phyloP scores from a whole-genome alignment of 2,329 filamentous ascomycete genomes.

The Trichoderma breve region DNA sequence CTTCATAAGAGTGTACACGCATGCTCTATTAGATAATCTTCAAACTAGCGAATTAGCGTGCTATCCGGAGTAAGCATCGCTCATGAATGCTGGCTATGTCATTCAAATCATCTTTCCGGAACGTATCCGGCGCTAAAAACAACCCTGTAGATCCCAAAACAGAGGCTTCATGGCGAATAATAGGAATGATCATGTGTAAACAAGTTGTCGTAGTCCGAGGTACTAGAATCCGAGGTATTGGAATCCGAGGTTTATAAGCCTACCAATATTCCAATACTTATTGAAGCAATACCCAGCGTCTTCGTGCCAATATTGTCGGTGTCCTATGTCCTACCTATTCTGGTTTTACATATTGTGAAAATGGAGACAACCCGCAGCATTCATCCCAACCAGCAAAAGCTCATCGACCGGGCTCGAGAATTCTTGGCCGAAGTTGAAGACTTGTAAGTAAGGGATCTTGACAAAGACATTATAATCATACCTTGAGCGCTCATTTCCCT shows the following conservation, averaged over 20 bases:
- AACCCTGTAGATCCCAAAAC: not conserved
- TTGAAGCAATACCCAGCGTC: not conserved
- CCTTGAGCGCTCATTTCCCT: not conserved
- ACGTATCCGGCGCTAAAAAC: not conserved
- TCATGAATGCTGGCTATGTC: too few species aligned
- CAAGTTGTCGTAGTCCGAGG: not conserved
- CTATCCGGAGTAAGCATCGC: not conserved
- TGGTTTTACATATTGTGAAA: not conserved
- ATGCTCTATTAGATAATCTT: not conserved
- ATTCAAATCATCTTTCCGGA: not conserved
- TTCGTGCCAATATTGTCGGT: not conserved
- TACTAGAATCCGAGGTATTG: too few species aligned
- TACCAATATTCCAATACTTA: not conserved
- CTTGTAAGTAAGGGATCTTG: not conserved
- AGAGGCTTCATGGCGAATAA: not conserved
- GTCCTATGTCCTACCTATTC: too few species aligned
- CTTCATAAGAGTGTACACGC: not conserved
- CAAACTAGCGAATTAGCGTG: not conserved
- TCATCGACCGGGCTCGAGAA: not conserved
- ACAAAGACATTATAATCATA: not conserved
- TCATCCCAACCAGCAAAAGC: not conserved
- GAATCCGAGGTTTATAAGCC: not conserved
- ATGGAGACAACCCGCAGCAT: not conserved
- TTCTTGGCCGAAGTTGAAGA: slow-evolving; percentile 1
- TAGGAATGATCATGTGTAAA: not conserved